These are phyloP conservation scores for Fomitopsis schrenkii DNA, from an alignment of 1,284 basidiomycete species.

Conservation along the genomic window DNA sequence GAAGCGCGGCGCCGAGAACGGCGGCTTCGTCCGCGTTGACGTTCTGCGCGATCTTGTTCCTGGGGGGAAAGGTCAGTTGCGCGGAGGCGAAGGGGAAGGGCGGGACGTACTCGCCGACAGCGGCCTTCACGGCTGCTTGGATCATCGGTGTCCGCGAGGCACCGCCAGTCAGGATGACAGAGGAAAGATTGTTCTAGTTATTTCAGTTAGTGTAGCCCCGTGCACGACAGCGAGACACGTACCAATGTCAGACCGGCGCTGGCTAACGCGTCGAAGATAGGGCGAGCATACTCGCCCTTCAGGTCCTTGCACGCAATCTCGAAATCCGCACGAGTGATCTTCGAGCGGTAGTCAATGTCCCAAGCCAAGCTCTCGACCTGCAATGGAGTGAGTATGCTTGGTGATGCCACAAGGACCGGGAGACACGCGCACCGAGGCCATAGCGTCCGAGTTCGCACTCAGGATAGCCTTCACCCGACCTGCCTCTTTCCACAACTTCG, in stretches of 20 bases:
- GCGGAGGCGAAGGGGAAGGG: neutral
- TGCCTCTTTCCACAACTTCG: slow-evolving; percentile 93
- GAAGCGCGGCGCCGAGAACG: slow-evolving; percentile 90
- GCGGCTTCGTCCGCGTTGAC: slow-evolving; percentile 98
- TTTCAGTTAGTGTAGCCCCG: neutral
- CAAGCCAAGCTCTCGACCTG: slow-evolving; percentile 86
- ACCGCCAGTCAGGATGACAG: slow-evolving; percentile 91
- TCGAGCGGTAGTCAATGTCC: slow-evolving; percentile 88
- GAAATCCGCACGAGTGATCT: slow-evolving; percentile 74
- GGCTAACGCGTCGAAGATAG: slow-evolving; percentile 75
- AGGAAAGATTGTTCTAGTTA: slow-evolving; percentile 68
- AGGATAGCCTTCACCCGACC: slow-evolving; percentile 89
- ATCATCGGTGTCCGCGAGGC: slow-evolving; percentile 90
- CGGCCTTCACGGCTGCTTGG: slow-evolving; percentile 73
- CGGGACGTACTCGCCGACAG: slow-evolving; percentile 67
- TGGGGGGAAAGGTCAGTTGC: slow-evolving; percentile 22
- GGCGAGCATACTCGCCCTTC: slow-evolving; percentile 59
- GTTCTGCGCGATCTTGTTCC: slow-evolving; percentile 84
- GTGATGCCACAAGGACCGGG: slow-evolving; percentile 1
- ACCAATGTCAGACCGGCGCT: slow-evolving; percentile 69
- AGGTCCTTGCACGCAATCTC: slow-evolving; percentile 71
- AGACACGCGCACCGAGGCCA: slow-evolving; percentile 52
- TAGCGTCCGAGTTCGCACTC: slow-evolving; percentile 87
- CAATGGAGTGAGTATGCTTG: slow-evolving; percentile 2
- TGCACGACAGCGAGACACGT: neutral